phyloP scores from a whole-genome alignment of 805 yeast genomes.

The Myxozyma nipponensis region DNA sequence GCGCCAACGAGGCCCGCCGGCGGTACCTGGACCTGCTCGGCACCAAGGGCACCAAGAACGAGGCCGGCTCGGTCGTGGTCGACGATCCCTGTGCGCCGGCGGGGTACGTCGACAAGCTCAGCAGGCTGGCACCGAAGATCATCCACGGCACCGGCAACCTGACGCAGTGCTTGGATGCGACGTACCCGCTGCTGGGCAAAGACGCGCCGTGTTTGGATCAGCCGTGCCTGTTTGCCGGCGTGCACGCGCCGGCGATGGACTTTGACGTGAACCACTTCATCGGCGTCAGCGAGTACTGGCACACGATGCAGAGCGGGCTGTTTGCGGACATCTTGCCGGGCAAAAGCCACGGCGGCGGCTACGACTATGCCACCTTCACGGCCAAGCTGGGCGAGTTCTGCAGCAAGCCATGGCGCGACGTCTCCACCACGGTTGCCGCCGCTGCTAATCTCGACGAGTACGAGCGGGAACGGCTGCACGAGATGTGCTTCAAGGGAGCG shows the following conservation, averaged over 20 bases:
- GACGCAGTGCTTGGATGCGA: constrained; percentile 62
- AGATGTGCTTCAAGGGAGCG: constrained; percentile 89
- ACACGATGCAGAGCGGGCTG: constrained; percentile 45
- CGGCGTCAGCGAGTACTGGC: constrained; percentile 97
- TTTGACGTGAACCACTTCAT: constrained; percentile 76
- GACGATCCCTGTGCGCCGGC: constrained; percentile 46
- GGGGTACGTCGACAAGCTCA: constrained; percentile 40
- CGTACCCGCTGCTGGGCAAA: constrained; percentile 73
- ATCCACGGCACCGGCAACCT: constrained; percentile 77
- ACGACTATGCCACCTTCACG: constrained; percentile 68
- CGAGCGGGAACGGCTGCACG: constrained; percentile 54
- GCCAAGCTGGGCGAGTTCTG: constrained; percentile 68
- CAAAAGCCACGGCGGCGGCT: constrained; percentile 62
- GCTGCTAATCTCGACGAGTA: constrained; percentile 55
- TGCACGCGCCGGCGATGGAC: constrained; percentile 86
- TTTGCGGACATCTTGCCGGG: constrained; percentile 16
- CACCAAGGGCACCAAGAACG: background rate
- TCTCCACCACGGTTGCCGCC: too few species aligned
- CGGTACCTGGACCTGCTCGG: constrained; percentile 50
- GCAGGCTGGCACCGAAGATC: constrained; percentile 25
- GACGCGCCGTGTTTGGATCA: constrained; percentile 78
- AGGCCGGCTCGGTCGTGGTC: constrained; percentile 22
- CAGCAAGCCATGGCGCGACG: constrained; percentile 63
- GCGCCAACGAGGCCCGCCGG: constrained; percentile 88
- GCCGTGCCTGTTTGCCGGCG: constrained; percentile 93